phyloP scores from a whole-genome alignment of 768 basidiomycete species.

The Amanita fuliginea region DNA sequence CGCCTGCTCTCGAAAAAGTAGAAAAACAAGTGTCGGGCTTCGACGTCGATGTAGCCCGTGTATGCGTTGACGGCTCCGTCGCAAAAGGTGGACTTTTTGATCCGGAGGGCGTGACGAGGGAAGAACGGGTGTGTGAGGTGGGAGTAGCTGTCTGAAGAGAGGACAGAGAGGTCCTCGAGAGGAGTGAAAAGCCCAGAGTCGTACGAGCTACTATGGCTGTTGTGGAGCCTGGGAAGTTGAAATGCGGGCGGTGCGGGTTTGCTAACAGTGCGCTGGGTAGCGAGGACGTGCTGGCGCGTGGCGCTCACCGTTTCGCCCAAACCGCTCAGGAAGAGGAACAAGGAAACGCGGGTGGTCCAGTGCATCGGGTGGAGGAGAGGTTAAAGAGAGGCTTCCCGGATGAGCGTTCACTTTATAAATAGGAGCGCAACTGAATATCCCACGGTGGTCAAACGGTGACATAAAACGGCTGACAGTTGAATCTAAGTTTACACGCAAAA shows the following conservation, averaged over 20 bases:
- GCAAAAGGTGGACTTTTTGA: constrained; percentile 50
- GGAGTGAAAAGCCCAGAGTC: constrained; percentile 24
- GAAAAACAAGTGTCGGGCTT: constrained; percentile 57
- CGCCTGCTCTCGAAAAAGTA: constrained; percentile 69
- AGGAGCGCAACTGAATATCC: too few species aligned
- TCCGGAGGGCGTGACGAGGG: constrained; percentile 39
- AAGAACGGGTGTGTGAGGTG: constrained; percentile 35
- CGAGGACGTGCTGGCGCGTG: neutral
- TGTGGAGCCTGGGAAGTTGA: neutral
- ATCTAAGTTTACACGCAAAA: neutral
- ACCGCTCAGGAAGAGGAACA: neutral
- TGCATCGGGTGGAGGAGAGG: neutral
- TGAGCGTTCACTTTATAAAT: too few species aligned
- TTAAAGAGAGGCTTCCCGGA: too few species aligned
- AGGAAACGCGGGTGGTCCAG: neutral
- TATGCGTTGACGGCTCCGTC: constrained; percentile 50
- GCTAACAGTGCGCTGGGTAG: neutral
- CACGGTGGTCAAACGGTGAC: too few species aligned
- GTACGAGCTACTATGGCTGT: constrained; percentile 5
- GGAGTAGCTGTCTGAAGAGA: constrained; percentile 25
- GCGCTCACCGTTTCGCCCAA: neutral
- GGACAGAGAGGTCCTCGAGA: constrained; percentile 19
- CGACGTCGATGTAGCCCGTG: constrained; percentile 59
- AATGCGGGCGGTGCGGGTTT: neutral
- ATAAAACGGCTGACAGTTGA: too few species aligned